Conservation (phyloP, 768 basidiomycete genomes). For the Boletus patriciae region DNA sequence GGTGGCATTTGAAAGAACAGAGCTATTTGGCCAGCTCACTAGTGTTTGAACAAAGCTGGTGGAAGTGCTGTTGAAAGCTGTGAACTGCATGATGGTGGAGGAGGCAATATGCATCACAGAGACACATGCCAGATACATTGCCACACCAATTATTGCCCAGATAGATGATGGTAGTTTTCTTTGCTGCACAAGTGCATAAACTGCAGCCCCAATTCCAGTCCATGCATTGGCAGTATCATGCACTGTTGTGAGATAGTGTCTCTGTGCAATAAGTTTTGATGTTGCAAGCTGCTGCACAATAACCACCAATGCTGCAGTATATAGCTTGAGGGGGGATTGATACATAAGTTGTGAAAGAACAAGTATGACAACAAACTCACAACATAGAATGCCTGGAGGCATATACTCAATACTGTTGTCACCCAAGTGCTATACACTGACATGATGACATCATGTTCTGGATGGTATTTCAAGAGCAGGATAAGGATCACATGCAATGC, state of each 20-base stretch:
- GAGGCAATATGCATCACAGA: constrained; percentile 22
- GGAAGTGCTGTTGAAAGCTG: constrained; percentile 8
- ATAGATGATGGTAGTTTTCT: constrained; percentile 10
- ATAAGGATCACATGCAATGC: neutral
- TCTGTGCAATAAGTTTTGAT: neutral
- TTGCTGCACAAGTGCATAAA: constrained; percentile 13
- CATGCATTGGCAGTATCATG: constrained; percentile 23
- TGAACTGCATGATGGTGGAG: constrained; percentile 22
- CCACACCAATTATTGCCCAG: constrained; percentile 9
- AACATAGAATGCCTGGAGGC: neutral
- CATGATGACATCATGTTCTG: neutral
- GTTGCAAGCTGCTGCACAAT: constrained; percentile 20
- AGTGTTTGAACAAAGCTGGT: neutral
- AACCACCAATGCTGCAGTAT: constrained; percentile 17
- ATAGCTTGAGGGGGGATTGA: constrained; percentile 7
- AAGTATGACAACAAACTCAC: neutral
- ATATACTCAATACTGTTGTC: neutral
- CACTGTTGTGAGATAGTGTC: constrained; percentile 16
- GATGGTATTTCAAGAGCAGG: neutral
- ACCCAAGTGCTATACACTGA: neutral
- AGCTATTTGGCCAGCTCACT: constrained; percentile 5
- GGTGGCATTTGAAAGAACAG: neutral
- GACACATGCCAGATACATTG: constrained; percentile 17
- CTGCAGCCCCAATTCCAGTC: constrained; percentile 23
- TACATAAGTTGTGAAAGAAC: neutral